These are phyloP conservation scores for Ilyonectria destructans DNA, from an alignment of 2,329 filamentous ascomycete species.

Conservation along the genomic window DNA sequence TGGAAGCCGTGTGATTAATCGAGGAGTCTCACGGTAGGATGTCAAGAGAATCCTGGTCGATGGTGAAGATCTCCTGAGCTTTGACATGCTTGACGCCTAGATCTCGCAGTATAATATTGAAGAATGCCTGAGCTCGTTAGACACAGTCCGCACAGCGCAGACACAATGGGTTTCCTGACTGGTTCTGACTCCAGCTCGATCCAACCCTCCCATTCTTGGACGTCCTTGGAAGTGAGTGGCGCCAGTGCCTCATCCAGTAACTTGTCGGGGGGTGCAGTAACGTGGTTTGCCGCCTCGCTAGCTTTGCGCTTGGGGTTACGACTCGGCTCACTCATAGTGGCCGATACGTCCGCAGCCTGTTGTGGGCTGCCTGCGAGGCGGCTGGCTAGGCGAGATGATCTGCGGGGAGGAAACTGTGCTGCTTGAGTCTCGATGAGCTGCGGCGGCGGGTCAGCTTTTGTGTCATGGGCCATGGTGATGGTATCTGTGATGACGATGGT, in stretches of 20 bases:
- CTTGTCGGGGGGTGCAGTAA: slow-evolving; percentile 55
- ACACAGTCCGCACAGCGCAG: background rate
- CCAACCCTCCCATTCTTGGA: slow-evolving; percentile 79
- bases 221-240: slow-evolving; percentile 67
- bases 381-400: slow-evolving; percentile 41
- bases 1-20: background rate
- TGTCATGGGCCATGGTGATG: slow-evolving; percentile 14
- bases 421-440: slow-evolving; percentile 24
- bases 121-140: slow-evolving; percentile 74
- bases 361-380: slow-evolving; percentile 14
- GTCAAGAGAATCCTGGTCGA: slow-evolving; percentile 78
- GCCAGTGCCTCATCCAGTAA: slow-evolving; percentile 64
- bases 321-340: slow-evolving; percentile 44
- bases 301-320: slow-evolving; percentile 65
- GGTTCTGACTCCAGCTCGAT: slow-evolving; percentile 93
- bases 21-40: slow-evolving; percentile 70
- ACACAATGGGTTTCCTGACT: slow-evolving; percentile 63
- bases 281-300: slow-evolving; percentile 51
- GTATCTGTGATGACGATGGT: slow-evolving; percentile 5
- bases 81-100: slow-evolving; percentile 83
- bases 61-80: slow-evolving; percentile 82
- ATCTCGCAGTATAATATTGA: slow-evolving; percentile 87
- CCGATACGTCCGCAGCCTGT: slow-evolving; percentile 8
- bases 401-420: slow-evolving; percentile 31
- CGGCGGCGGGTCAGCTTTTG: slow-evolving; percentile 28